Base-by-base conservation (phyloP, 2,329 filamentous ascomycete species). In the Biscogniauxia mediterranea region DNA sequence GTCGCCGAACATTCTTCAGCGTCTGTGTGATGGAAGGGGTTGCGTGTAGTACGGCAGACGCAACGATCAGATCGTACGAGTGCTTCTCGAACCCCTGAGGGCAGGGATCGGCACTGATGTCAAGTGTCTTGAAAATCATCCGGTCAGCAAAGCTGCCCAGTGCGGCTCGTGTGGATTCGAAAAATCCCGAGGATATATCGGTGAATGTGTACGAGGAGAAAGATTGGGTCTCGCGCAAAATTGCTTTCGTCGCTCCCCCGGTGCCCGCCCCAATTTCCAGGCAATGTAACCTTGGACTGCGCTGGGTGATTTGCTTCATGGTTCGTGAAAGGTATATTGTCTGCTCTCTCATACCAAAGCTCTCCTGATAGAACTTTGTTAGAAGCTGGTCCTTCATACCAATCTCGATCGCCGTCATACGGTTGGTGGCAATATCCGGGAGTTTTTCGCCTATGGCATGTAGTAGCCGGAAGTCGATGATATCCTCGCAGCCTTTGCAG, bases 171-270 rank as follows among this genome's bases (percentile, higher is more conserved):
- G 76, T 77, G 1, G 69, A 61, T 15, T 74, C 71, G 50, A 81
- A 78, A 66, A 77, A 77, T 13, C 69, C 71, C 5, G 72, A 55
- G 0, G 75, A 75, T 7, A 79, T 72, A 57, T 81, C 78, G 0
- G 79, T 81, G 65, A 71, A 80, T 0, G 75, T 77, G 63, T 80
- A 81, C 1, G 52, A 58, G 11, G 13, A 15, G n/a, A 63, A 60
- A 5, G 42, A 8, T 11, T 49, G 50, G 25, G 60, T 56, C 4
- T 46, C 42, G 1, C n/a, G 11, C 4, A 61, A 54, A 17, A 58
- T 38, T 13, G 6, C 32, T 17, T 49, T 55, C 7, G 61, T 62
- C 3, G 55, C 61, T 15, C 7, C 42, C 2, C 53, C 58, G 3
- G 53, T 60, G n/a, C 58, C 58, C 7, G 53, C 58, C 11, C 54